Base-by-base conservation (phyloP, 139 green algal genomes). In the Desmodesmus armatus region DNA sequence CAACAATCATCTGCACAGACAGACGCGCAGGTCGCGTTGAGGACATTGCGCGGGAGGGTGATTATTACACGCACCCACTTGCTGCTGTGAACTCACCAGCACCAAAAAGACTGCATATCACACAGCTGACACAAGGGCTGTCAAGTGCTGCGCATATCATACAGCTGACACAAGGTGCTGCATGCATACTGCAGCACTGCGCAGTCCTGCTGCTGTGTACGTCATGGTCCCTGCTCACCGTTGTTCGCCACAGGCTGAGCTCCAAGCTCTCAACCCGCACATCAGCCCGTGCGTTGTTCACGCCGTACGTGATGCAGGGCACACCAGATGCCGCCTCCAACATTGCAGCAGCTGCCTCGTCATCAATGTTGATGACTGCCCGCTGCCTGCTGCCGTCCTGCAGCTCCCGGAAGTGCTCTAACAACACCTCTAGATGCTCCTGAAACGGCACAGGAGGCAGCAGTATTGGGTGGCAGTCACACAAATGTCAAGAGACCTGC, bases 361-460 rank as follows among this genome's bases (percentile, higher is more conserved):
- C 72, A 43, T 87, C 82, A 49, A 40, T 58, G 87, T 99, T 99
- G 72, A 99, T 80, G 11, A 99, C 93, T 0, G 94, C 96, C 44
- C 93, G 88, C 86, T 99, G 96, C 44, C 78, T 63, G 7, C 84
- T 66, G 0, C 85, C 76, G 66, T 98, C 91, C 0, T 83, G 78
- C 65, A 98, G 89, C 6, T 60, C 41, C 0, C 82, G 62, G 63
- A 98, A 96, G 51, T 96, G 75, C 75, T 63, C 70, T 44, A 87
- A 77, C 85, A 95, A 90, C 23, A 79, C 76, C 0, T 92, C 78
- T 17, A 86, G 17, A 77, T 93, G 94, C 29, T 88, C 83, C 66
- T 87, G 37, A 80, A 55, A 72, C 63, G 2, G 41, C 27, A 72
- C n/a, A n/a, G n/a, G n/a, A n/a, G n/a, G n/a, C n/a, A n/a, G n/a